Evolutionary conservation across 352 stramenopile species (phyloP), one percentile per base, ranked within the genome.

Genomic region (Globisporangium rhizosaccharum): DNA sequence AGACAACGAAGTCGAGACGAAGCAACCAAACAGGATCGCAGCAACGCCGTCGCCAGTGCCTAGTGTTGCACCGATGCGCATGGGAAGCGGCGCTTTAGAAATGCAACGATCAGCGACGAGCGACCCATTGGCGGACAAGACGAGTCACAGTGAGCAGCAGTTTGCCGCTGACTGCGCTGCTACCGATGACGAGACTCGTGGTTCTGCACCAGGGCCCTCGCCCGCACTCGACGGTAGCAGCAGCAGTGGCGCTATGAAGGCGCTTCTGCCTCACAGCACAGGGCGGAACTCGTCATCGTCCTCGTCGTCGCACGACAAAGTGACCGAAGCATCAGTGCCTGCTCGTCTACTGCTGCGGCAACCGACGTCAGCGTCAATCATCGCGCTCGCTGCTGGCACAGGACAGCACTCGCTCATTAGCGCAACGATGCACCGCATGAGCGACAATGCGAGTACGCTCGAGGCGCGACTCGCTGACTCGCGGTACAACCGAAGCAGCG

Each of bases 381-480:
- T 33, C 14, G 12, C 48, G 7, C 14, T 33, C 8, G 37, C 37
- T 7, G 9, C 36, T 10, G 48, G 25, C 3, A 20, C 12, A 10
- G 33, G 12, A 3, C 37, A n/a, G 9, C 23, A 26, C 0, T 44
- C 36, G 4, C 15, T 51, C 23, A 28, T 62, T 36, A 54, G 56
- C 56, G 48, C 25, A 4, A 28, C 33, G 49, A 62, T 45, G 18
- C 56, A 39, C 25, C 37, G 12, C 12, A 26, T 33, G 26, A 62
- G 56, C 20, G 36, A 28, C 14, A 54, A n/a, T 28, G 23, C 48
- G 36, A 62, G 7, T 18, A 41, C 39, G 2, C 7, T 50, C n/a
- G 15, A n/a, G 3, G 18, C 25, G 33, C 49, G 12, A 3, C 26
- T 44, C 3, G 6, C 48, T 25, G 26, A 41, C 25, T 39, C 48